Conservation (phyloP, 192 early-diverging fungal genomes). For the Coemansia sp. region DNA sequence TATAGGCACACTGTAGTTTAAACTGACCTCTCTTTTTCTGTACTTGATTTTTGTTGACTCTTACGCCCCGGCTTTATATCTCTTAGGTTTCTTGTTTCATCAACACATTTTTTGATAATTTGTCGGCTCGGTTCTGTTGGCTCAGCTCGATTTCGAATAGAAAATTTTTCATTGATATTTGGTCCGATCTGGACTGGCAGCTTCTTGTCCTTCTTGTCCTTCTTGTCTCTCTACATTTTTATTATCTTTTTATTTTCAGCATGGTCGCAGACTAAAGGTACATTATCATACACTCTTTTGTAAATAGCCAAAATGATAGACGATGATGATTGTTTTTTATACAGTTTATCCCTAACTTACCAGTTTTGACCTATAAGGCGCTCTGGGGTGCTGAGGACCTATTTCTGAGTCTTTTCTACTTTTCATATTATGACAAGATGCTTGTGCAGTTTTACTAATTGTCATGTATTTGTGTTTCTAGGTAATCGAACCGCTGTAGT, state of each 20-base stretch:
- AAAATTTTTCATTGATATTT: slow-evolving; percentile 1
- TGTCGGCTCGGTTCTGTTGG: not conserved
- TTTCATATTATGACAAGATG: not conserved
- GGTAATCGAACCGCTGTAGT: not conserved
- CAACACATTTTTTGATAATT: too few species aligned
- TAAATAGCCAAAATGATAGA: not conserved
- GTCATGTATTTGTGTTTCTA: not conserved
- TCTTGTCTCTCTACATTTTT: not conserved
- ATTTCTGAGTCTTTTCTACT: slow-evolving; percentile 27
- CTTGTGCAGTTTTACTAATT: not conserved
- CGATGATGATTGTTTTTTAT: slow-evolving; percentile 24
- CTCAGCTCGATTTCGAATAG: not conserved
- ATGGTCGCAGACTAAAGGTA: not conserved
- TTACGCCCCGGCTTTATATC: not conserved
- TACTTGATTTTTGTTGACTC: slow-evolving; percentile 13
- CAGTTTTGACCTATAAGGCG: slow-evolving; percentile 2
- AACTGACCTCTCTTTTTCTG: slow-evolving; percentile 13
- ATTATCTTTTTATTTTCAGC: slow-evolving; percentile 1
- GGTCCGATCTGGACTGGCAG: not conserved
- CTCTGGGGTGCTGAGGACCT: slow-evolving; percentile 21
- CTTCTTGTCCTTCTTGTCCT: not conserved
- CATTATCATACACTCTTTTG: not conserved
- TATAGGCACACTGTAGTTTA: slow-evolving; percentile 8
- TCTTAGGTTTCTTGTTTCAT: not conserved
- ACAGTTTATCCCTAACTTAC: slow-evolving; percentile 45